Evolutionary conservation across 2,329 filamentous ascomycete genomes (phyloP).

Genomic region (Nemania sp.): DNA sequence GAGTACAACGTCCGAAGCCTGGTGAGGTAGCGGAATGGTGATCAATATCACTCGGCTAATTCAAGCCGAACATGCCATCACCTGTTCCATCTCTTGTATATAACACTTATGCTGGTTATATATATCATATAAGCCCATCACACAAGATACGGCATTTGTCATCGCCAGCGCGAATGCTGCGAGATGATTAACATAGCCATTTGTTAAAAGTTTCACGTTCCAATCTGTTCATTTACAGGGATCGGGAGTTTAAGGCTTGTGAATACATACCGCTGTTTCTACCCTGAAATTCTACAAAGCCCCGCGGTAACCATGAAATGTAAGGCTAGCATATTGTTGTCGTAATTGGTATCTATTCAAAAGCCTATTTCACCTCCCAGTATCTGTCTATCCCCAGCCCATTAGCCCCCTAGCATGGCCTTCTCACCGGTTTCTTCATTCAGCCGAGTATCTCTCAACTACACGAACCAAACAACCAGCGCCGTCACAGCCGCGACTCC

Average conservation of each 20-base stretch:
- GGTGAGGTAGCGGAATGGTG: constrained; percentile 53
- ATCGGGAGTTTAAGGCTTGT: no score
- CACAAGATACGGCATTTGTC: background rate
- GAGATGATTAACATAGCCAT: no score
- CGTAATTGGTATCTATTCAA: no score
- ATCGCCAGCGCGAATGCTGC: background rate
- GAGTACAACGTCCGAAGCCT: constrained; percentile 58
- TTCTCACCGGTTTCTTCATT: background rate
- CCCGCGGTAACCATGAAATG: background rate
- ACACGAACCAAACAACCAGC: background rate
- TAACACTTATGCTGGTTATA: background rate
- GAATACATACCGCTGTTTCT: no score
- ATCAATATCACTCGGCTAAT: constrained; percentile 15
- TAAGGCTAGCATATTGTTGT: background rate
- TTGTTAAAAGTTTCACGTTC: no score
- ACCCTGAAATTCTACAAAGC: no score
- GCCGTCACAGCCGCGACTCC: background rate
- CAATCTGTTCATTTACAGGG: no score
- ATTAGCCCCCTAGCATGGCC: no score
- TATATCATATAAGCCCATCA: background rate
- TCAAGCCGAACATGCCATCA: constrained; percentile 12
- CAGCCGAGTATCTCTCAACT: background rate
- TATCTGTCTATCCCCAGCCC: no score
- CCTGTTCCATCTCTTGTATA: constrained; percentile 17
- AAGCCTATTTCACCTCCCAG: no score